Percentiles rank a stretch among this genome's conserved stretches.
phyloP scores from a whole-genome alignment of 768 basidiomycete species.

The Chiua virens region DNA sequence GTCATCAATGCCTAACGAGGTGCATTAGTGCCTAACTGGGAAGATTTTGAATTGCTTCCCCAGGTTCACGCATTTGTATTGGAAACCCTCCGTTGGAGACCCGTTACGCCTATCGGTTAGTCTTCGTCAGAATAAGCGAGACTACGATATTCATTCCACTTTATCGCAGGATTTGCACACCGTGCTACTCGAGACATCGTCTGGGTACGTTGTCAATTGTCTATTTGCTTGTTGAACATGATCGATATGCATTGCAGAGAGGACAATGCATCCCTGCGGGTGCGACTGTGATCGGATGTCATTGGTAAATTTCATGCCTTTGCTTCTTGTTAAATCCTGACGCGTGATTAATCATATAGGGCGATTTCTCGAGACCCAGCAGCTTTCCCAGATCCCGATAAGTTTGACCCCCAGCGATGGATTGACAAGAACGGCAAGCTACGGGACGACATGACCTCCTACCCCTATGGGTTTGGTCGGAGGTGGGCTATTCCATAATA shows the following conservation, averaged over 20 bases:
- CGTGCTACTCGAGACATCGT: constrained; percentile 60
- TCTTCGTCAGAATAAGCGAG: background rate
- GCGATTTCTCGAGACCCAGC: constrained; percentile 20
- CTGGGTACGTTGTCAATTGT: constrained; percentile 41
- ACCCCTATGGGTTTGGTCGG: constrained; percentile 54
- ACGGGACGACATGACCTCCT: constrained; percentile 22
- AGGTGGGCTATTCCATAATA: constrained; percentile 12
- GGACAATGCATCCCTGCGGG: constrained; percentile 2
- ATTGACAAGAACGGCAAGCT: constrained; percentile 33
- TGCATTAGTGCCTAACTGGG: constrained; percentile 34
- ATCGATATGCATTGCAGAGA: constrained; percentile 1
- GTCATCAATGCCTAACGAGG: background rate
- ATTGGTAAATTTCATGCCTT: constrained; percentile 10
- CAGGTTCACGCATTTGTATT: constrained; percentile 36
- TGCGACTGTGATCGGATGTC: constrained; percentile 17
- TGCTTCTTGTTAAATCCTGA: background rate
- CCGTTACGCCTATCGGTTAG: too few relatives aligned
- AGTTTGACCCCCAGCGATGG: constrained; percentile 58
- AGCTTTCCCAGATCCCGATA: constrained; percentile 25
- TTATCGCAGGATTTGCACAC: constrained; percentile 47
- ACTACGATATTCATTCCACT: background rate
- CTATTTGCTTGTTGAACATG: background rate
- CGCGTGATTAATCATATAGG: constrained; percentile 1
- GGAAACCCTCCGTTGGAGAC: constrained; percentile 38
- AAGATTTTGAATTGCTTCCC: constrained; percentile 32